A percentile compares a stretch with the other conserved stretches of the same genome.
Conservation (phyloP, 495 filamentous ascomycete genomes). For the Neurospora sp. region DNA sequence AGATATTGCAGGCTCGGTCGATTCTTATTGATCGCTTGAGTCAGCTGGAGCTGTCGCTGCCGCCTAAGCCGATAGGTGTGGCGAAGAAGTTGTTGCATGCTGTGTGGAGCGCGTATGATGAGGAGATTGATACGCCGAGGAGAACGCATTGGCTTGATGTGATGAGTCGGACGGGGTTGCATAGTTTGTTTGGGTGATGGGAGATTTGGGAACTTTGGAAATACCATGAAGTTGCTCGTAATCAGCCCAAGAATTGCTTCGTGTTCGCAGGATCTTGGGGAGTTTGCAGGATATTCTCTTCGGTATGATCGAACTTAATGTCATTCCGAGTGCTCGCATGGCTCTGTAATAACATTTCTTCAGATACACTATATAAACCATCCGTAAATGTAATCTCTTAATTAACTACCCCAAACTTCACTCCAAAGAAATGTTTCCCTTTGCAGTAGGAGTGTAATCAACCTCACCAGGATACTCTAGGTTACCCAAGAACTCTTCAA, state of each 20-base stretch:
- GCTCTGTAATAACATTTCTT: too few species aligned
- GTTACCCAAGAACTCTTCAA: constrained; percentile 13
- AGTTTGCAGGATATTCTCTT: too few species aligned
- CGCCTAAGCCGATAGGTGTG: constrained; percentile 23
- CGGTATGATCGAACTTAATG: too few species aligned
- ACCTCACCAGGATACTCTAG: constrained; percentile 16
- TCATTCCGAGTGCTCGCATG: too few species aligned
- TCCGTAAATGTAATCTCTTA: too few species aligned
- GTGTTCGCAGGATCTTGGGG: too few species aligned
- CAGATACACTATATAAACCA: too few species aligned
- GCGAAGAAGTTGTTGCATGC: constrained; percentile 22
- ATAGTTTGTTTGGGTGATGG: constrained; percentile 22
- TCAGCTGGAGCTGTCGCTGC: constrained; percentile 18
- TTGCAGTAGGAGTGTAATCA: constrained; percentile 14
- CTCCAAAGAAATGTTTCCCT: constrained; percentile 12
- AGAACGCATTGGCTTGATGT: constrained; percentile 27
- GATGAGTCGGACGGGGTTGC: constrained; percentile 21
- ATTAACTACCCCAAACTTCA: neutral
- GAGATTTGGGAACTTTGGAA: neutral
- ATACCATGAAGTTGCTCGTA: too few species aligned
- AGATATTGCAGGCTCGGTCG: constrained; percentile 15
- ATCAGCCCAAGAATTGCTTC: too few species aligned
- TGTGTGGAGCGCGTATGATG: constrained; percentile 24
- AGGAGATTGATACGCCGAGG: constrained; percentile 17
- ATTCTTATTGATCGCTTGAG: constrained; percentile 19